Conservation (phyloP, 148 eudicot genomes). For the Spergularia marina region DNA sequence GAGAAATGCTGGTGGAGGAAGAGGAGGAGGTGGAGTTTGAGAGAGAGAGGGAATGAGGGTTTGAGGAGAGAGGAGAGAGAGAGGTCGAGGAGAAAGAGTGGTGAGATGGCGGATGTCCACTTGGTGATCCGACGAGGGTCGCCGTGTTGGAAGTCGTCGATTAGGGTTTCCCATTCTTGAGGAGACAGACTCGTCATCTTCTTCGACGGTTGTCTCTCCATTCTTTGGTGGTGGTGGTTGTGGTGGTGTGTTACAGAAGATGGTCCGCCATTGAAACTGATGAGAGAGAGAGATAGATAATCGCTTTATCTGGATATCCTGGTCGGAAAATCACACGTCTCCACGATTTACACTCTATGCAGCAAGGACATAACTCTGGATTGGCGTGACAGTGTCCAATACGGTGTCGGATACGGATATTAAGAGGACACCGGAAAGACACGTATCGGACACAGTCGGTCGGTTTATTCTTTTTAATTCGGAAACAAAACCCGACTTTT, state of each 20-base stretch:
- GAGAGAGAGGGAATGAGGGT: slow-evolving; percentile 49
- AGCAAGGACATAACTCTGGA: too few relatives aligned
- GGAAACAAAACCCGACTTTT: too few relatives aligned
- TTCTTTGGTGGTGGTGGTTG: not conserved
- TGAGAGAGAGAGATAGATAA: too few relatives aligned
- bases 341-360: too few relatives aligned
- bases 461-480: too few relatives aligned
- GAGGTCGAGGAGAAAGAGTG: slow-evolving; percentile 50
- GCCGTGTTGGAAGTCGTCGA: slow-evolving; percentile 75
- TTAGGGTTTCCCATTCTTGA: slow-evolving; percentile 77
- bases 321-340: too few relatives aligned
- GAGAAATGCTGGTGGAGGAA: slow-evolving; percentile 15
- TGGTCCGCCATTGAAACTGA: slow-evolving; percentile 22
- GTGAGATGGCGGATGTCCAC: slow-evolving; percentile 37
- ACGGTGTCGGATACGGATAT: too few relatives aligned
- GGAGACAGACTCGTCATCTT: slow-evolving; percentile 32
- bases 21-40: slow-evolving; percentile 55
- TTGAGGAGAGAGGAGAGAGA: slow-evolving; percentile 62
- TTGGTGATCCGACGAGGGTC: slow-evolving; percentile 31
- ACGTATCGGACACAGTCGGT: too few relatives aligned
- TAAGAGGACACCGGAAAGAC: too few relatives aligned
- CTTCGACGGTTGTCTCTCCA: slow-evolving; percentile 37
- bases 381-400: too few relatives aligned
- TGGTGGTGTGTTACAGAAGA: not conserved
- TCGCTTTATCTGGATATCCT: too few relatives aligned